Base-by-base conservation (phyloP, 306 rosid genomes). In the Quercus dentata region DNA sequence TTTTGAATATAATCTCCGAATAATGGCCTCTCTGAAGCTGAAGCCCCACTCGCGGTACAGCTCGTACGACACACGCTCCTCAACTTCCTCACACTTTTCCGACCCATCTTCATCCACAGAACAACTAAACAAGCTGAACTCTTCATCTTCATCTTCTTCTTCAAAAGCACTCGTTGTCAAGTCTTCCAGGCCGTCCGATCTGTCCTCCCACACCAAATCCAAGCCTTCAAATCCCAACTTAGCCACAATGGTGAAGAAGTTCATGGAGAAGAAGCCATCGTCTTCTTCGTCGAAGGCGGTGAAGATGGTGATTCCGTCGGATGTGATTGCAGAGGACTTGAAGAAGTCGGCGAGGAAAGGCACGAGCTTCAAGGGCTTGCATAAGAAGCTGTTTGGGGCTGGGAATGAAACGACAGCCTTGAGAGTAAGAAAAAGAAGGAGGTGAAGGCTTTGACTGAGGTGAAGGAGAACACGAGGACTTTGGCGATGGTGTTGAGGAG, bases 401-500 rank as follows among this genome's bases (percentile, higher is more conserved):
- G 67, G 72, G 38, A 92, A 91, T 62, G 85, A 81, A 46, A 12
- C 77, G 6, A 14, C 85, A 0, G 15, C 83, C 6, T 81, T 51
- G 57, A 27, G 8, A 81, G 74, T 61, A 80, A 82, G 81, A 81
- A 85, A 86, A 86, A 86, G 73, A 90, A 78, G 75, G 91, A 88
- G 62, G 88, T 90, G 41, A 95, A 93, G 82, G 99, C 97, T 2
- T 84, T 95, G 92, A 95, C 98, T 7, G 99, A 95, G 78, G 99
- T 92, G 38, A 95, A 89, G 78, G 90, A 80, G 54, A 95, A 95
- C 75, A 91, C 99, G 3, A 92, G 99, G 83, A 93, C 99, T 0
- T 80, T 95, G 71, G 96, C 98, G 1, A 93, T 91, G 99, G 98
- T 93, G 80, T 76, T 93, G 62, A 84, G 99, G 71, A 95, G 99